A percentile compares a stretch with the other conserved stretches of the same genome.
These are phyloP conservation scores for Coniochaeta sp. DNA, from an alignment of 2,329 filamentous ascomycete genomes.

Conservation along the genomic window DNA sequence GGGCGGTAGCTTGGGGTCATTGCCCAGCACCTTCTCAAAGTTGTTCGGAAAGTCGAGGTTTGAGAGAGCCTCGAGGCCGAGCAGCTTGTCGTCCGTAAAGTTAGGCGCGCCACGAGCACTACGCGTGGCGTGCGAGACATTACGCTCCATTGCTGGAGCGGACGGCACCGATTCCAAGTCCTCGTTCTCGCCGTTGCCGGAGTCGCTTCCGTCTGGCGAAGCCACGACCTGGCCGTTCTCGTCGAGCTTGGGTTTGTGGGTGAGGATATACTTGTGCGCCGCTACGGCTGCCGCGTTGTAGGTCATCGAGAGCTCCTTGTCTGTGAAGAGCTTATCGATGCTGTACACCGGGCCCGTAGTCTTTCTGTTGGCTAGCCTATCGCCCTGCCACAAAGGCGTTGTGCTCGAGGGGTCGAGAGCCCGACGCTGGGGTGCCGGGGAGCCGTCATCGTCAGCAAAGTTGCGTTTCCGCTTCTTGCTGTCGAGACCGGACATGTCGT, in stretches of 20 bases:
- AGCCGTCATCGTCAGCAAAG: constrained; percentile 49
- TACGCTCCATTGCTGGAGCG: constrained; percentile 54
- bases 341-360: constrained; percentile 55
- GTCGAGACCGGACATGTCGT: constrained; percentile 50
- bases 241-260: constrained; percentile 43
- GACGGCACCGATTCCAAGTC: constrained; percentile 37
- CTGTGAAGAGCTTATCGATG: constrained; percentile 64
- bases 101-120: constrained; percentile 54
- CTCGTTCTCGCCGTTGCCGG: constrained; percentile 43
- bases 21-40: constrained; percentile 46
- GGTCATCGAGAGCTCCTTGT: constrained; percentile 60
- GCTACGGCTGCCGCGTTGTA: constrained; percentile 57
- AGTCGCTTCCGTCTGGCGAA: constrained; percentile 46
- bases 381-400: constrained; percentile 56
- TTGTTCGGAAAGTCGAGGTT: constrained; percentile 54
- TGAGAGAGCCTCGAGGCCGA: constrained; percentile 53
- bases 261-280: constrained; percentile 53
- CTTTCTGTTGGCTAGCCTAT: constrained; percentile 47
- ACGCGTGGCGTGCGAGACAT: constrained; percentile 56
- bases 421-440: constrained; percentile 50
- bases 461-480: constrained; percentile 58
- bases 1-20: constrained; percentile 53
- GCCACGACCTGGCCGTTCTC: constrained; percentile 40
- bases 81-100: constrained; percentile 48
- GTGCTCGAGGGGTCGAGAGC: constrained; percentile 48